Base-by-base conservation (phyloP, 164 flowering plant genomes). In the Sextonia rubra region DNA sequence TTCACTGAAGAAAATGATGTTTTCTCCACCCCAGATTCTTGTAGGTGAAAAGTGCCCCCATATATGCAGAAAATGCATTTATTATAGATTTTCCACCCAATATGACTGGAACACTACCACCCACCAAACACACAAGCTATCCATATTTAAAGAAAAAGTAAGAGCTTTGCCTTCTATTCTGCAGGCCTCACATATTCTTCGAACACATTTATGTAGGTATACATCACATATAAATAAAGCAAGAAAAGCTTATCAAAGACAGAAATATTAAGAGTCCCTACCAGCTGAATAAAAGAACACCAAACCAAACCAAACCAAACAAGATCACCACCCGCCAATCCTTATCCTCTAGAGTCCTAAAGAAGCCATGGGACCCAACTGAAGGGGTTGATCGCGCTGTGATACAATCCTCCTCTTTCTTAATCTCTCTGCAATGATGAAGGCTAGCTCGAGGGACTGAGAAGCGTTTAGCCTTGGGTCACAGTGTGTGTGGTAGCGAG, bases 391-490 rank as follows among this genome's bases (percentile, higher is more conserved):
- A 12, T 17, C 60, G 14, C 24, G 64, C 22, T 66, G 23, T 14
- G 86, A 79, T 22, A 73, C 77, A 63, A 89, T 87, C 77, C 97
- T 86, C 65, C 87, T 82, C 84, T 79, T 86, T 69, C 93, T 76
- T 11, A 91, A 91, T 26, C 97, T 85, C 78, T 91, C 94, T 0
- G 97, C 91, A 2, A 91, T 88, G 73, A 89, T 86, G 83, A 91
- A 91, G 47, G 97, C 87, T 15, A 91, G 97, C 83, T 91, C 94
- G 0, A 91, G 89, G 26, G 97, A 85, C 60, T 91, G 97, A 47
- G 97, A 91, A 26, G 97, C 94, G 68, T 91, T 91, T 52, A 91
- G 93, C 76, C 97, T 83, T 4, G 97, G 94, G 78, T 92, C 97
- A 69, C 97, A 91, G 79, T 91, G 97, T 26, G 97, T 91, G 86